phyloP scores from a whole-genome alignment of 371 early-diverging fungal genomes.

The Nematocida ironsii region DNA sequence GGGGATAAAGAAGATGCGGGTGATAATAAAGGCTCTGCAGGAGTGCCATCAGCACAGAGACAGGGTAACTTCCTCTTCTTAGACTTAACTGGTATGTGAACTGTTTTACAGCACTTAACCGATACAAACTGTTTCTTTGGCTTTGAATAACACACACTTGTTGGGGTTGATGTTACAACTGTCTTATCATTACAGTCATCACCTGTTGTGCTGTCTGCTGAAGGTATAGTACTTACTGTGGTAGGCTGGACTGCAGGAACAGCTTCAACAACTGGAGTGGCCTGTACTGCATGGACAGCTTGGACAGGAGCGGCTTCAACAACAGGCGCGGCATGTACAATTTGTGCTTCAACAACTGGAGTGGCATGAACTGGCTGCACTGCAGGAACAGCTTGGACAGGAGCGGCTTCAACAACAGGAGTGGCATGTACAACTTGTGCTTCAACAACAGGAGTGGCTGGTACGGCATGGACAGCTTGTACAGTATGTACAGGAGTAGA shows the following conservation, averaged over 20 bases:
- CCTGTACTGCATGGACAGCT: not conserved
- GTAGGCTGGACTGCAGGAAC: not conserved
- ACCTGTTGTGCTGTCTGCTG: not conserved
- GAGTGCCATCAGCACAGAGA: constrained; percentile 10
- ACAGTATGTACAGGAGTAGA: not conserved
- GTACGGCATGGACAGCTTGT: not conserved
- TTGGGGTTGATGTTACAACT: constrained; percentile 2
- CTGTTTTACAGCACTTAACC: constrained; percentile 10
- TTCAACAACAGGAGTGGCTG: not conserved
- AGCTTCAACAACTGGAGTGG: not conserved
- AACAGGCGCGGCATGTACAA: not conserved
- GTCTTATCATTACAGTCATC: not conserved
- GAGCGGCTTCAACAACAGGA: not conserved
- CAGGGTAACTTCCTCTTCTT: not conserved
- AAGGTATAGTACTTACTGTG: not conserved
- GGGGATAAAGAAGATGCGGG: too few relatives aligned
- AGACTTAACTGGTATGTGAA: not conserved
- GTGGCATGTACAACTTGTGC: not conserved
- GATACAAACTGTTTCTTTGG: not conserved
- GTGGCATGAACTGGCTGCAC: not conserved
- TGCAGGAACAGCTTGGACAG: not conserved
- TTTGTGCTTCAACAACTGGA: not conserved
- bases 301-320: not conserved
- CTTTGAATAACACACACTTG: not conserved
- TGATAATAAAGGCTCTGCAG: not conserved